Conservation (phyloP, 192 early-diverging fungal species). For the Obelidium mucronatum region DNA sequence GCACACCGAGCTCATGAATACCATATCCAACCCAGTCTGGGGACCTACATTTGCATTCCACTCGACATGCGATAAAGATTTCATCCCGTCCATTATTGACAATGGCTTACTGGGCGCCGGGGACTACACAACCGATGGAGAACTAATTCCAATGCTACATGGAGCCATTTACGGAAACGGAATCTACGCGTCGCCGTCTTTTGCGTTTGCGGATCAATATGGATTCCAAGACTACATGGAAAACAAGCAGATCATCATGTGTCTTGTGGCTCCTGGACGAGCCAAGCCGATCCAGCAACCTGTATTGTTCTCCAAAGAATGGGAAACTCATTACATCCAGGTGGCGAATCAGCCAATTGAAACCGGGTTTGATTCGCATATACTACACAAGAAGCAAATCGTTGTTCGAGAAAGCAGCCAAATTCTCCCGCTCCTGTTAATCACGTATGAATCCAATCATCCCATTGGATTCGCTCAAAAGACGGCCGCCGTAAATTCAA, state of each 20-base stretch:
- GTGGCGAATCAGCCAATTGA: neutral
- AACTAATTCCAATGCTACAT: neutral
- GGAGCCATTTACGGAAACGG: constrained; percentile 8
- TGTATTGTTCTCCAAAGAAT: neutral
- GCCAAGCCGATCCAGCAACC: neutral
- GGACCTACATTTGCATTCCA: constrained; percentile 8
- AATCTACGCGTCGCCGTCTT: constrained; percentile 8
- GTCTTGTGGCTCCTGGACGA: constrained; percentile 10
- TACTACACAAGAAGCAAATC: neutral
- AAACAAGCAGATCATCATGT: neutral
- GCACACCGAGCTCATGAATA: neutral
- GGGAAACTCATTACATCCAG: neutral
- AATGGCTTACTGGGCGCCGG: constrained; percentile 10
- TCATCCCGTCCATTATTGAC: neutral
- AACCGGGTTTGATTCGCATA: neutral
- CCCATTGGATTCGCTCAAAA: neutral
- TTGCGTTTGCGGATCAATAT: neutral
- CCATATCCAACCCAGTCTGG: no score
- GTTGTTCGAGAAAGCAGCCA: neutral
- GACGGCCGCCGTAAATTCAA: neutral
- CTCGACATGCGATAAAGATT: neutral
- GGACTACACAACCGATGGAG: neutral
- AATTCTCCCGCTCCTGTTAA: neutral
- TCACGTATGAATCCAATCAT: constrained; percentile 2
- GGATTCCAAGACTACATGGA: constrained; percentile 5